These are phyloP conservation scores for Fusarium phyllophilum DNA, from an alignment of 2,329 filamentous ascomycete species.

Conservation along the genomic window DNA sequence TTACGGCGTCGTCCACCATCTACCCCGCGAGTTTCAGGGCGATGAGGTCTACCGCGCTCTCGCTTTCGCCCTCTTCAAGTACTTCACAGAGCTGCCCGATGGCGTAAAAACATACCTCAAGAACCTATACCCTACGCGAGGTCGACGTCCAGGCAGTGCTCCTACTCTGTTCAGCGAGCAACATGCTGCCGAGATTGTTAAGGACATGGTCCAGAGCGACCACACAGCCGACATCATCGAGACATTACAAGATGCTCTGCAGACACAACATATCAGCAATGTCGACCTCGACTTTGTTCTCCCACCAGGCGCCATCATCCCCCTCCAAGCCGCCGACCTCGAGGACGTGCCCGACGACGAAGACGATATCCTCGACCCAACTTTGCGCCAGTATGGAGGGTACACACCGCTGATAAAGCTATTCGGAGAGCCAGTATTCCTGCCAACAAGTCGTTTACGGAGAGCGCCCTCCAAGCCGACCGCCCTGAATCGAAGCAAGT, in stretches of 20 bases:
- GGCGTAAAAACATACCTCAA: conserved; percentile 78
- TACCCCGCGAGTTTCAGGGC: conserved; percentile 93
- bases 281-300: conserved; percentile 89
- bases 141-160: conserved; percentile 69
- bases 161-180: conserved; percentile 85
- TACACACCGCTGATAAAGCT: conserved; percentile 81
- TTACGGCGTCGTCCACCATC: conserved; percentile 87
- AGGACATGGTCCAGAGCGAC: conserved; percentile 84
- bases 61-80: conserved; percentile 92
- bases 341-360: conserved; percentile 70
- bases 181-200: conserved; percentile 91
- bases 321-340: conserved; percentile 67
- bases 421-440: conserved; percentile 84
- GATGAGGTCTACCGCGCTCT: conserved; percentile 92
- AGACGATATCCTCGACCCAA: conserved; percentile 73
- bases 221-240: conserved; percentile 77
- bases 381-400: conserved; percentile 75
- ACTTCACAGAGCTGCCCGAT: conserved; percentile 87
- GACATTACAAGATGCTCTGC: conserved; percentile 78
- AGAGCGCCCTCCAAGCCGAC: conserved; percentile 89
- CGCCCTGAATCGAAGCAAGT: conserved; percentile 79
- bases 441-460: conserved; percentile 85
- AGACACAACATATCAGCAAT: conserved; percentile 84
- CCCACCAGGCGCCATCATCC: conserved; percentile 79
- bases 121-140: conserved; percentile 64